Evolutionary conservation across 495 filamentous ascomycete species (phyloP).

Genomic region (Annulohypoxylon stygium): DNA sequence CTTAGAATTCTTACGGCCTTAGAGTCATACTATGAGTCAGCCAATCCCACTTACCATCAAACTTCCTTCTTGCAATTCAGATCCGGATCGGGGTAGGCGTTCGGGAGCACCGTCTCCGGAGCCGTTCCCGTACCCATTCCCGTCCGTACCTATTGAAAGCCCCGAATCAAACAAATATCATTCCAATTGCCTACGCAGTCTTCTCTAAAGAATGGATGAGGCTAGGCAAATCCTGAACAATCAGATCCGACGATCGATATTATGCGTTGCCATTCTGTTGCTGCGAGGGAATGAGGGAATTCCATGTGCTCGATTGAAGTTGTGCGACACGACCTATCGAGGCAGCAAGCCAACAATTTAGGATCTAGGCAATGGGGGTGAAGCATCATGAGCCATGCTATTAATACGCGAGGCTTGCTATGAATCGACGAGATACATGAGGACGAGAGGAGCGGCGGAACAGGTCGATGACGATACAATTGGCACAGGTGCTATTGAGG

Average conservation of each 20-base stretch:
- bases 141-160: conserved; percentile 3
- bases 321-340: background rate
- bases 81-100: conserved; percentile 29
- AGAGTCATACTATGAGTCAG: conserved; percentile 6
- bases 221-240: background rate
- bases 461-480: background rate
- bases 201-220: background rate
- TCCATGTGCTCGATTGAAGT: background rate
- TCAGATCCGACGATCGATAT: background rate
- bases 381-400: background rate
- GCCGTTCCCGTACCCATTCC: conserved; percentile 23
- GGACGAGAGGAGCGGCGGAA: background rate
- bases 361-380: background rate
- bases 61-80: background rate
- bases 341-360: background rate
- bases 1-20: background rate
- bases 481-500: background rate
- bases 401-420: background rate
- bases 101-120: conserved; percentile 43
- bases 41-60: background rate
- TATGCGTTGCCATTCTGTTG: background rate
- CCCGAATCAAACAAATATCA: background rate
- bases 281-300: background rate
- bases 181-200: background rate
- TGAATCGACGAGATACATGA: background rate